phyloP scores from a whole-genome alignment of 2,329 filamentous ascomycete species.

The Aspergillus awamori region DNA sequence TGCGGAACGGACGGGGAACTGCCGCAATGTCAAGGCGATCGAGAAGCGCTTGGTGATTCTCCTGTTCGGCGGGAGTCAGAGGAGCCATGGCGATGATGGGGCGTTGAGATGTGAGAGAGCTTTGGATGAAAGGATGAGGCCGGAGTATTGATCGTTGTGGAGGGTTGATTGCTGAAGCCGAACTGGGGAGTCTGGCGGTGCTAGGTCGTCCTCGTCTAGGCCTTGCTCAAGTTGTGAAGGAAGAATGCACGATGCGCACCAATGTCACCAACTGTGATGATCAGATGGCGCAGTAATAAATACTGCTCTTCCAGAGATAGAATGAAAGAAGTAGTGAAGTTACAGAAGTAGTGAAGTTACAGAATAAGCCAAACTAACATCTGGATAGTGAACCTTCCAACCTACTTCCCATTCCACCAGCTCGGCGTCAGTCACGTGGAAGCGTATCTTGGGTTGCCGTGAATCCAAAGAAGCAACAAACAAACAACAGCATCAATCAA shows the following conservation, averaged over 20 bases:
- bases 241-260: not conserved
- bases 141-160: not conserved
- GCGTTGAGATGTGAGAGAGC: not conserved
- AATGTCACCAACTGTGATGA: not conserved
- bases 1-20: constrained; percentile 86
- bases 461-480: constrained; percentile 16
- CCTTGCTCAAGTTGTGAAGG: not conserved
- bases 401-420: not conserved
- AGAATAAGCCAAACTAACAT: too few species aligned
- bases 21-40: constrained; percentile 90
- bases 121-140: not conserved
- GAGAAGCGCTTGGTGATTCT: constrained; percentile 82
- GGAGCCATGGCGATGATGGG: constrained; percentile 52
- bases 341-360: too few species aligned
- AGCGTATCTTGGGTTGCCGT: not conserved
- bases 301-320: not conserved
- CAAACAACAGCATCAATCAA: constrained; percentile 16
- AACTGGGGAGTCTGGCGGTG: not conserved
- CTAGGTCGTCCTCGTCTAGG: not conserved
- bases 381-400: too few species aligned
- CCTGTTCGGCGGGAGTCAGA: constrained; percentile 71
- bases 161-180: not conserved
- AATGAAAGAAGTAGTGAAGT: too few species aligned
- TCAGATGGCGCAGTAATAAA: not conserved
- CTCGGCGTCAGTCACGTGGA: constrained; percentile 16